Evolutionary conservation across 2,329 filamentous ascomycete genomes (phyloP).

Genomic region (Colletotrichum sp.): DNA sequence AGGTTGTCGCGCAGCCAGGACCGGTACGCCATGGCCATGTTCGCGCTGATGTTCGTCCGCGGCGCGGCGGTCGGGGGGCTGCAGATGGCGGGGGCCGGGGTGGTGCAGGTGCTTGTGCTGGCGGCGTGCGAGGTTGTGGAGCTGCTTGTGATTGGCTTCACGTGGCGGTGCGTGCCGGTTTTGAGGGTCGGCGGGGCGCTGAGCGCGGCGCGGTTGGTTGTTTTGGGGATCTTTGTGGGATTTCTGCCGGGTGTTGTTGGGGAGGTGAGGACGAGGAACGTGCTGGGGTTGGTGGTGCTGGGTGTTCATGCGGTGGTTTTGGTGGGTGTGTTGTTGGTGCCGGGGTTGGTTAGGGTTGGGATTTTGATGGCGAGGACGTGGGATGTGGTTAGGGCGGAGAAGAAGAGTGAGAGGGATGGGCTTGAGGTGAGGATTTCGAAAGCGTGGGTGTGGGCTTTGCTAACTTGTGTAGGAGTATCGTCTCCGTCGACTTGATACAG

Average conservation of each 20-base stretch:
- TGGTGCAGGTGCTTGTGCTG: conserved; percentile 72
- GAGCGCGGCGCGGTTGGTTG: neutral
- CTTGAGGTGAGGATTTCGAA: neutral
- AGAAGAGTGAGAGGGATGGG: neutral
- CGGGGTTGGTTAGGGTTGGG: neutral
- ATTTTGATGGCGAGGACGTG: neutral
- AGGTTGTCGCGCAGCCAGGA: conserved; percentile 59
- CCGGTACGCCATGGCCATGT: conserved; percentile 66
- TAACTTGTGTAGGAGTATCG: neutral
- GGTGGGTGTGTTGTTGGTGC: neutral
- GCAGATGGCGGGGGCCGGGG: conserved; percentile 48
- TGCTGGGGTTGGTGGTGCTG: neutral
- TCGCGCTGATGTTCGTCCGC: conserved; percentile 67
- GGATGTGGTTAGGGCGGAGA: neutral
- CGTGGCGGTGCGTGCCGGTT: conserved; percentile 31
- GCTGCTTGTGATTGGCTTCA: conserved; percentile 68
- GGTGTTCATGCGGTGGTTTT: neutral
- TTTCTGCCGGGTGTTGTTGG: neutral
- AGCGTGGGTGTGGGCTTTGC: neutral
- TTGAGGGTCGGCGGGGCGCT: neutral
- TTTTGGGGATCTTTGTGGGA: neutral
- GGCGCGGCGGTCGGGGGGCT: conserved; percentile 72
- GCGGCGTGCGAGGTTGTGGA: conserved; percentile 74
- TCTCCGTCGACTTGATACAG: neutral
- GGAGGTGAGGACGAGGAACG: neutral